Base-by-base conservation (phyloP, 1,284 basidiomycete genomes). In the Naganishia sp. region DNA sequence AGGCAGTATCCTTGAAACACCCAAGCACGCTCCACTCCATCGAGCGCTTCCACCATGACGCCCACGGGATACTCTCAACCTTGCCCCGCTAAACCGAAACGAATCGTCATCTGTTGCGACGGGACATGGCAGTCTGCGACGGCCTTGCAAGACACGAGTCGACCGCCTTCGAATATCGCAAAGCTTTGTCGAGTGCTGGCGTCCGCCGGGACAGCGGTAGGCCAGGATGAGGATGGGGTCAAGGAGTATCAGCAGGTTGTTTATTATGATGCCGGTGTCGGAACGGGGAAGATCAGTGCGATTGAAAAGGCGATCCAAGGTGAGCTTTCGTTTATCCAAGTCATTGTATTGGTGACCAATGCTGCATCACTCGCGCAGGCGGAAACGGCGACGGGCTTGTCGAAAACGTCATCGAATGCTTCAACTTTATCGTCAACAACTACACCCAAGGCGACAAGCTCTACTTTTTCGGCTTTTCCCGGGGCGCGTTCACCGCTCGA, bases 401-500 rank as follows among this genome's bases (percentile, higher is more conserved):
- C 4, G 67, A 67, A 11, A 69, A 72, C 42, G 72, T 74, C n/a
- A 66, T 67, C 21, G 69, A 68, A 28, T 72, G 71, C 0, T 74
- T 72, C 57, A 68, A 63, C 42, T 74, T 64, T 48, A 63, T 74
- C 28, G 72, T 73, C 68, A 69, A 72, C 57, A 64, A 63, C 43
- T 72, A 71, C 64, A 67, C 68, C 1, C 69, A 70, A 1, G 76
- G 75, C 3, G 81, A 82, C 68, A 73, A 74, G 59, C 74, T 82
- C 63, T 81, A 72, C 71, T 72, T 81, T 46, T 78, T 81, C 55
- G 81, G 80, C n/a, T 82, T 82, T 64, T 77, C 75, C 0, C 67
- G 81, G 6, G 80, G 80, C 5, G 77, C 79, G 5, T 81, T 78
- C 70, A 77, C 78, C 0, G 80, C 79, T 1, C 70, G 80, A 15